Percentiles rank a stretch among this genome's conserved stretches.
These are phyloP conservation scores for Candida ipomoeae DNA, from an alignment of 805 yeast genomes.

Conservation along the genomic window DNA sequence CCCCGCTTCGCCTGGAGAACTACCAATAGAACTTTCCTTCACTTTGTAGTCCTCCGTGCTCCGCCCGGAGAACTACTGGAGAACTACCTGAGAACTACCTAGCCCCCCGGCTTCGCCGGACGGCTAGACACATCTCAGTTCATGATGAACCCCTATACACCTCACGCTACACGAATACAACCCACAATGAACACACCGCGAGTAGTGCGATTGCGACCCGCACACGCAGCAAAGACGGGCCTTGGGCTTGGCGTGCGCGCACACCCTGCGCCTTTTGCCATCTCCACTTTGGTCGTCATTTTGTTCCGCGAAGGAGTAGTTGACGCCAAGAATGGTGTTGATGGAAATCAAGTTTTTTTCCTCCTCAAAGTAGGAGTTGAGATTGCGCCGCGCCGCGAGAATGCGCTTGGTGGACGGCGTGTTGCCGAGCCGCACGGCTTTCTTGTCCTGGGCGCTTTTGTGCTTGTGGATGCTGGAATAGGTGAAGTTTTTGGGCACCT, in stretches of 20 bases:
- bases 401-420: constrained; percentile 43
- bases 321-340: constrained; percentile 38
- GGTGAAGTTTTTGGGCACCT: constrained; percentile 38
- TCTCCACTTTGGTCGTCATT: constrained; percentile 18
- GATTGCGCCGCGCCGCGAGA: constrained; percentile 39
- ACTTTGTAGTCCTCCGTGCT: no score
- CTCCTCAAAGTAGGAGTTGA: constrained; percentile 43
- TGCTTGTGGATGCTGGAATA: constrained; percentile 30
- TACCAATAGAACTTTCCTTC: no score
- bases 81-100: no score
- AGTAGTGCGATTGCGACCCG: constrained; percentile 33
- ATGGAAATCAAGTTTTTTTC: constrained; percentile 41
- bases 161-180: constrained; percentile 38
- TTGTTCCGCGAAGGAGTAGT: constrained; percentile 40
- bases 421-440: constrained; percentile 34
- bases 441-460: constrained; percentile 18
- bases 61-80: no score
- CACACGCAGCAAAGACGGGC: constrained; percentile 40
- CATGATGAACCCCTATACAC: constrained; percentile 37
- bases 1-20: no score
- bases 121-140: constrained; percentile 34
- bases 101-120: no score
- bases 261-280: constrained; percentile 15
- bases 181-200: constrained; percentile 39
- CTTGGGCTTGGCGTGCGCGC: constrained; percentile 25